Conservation (phyloP, 192 early-diverging fungal genomes). For the Coemansia sp. region DNA sequence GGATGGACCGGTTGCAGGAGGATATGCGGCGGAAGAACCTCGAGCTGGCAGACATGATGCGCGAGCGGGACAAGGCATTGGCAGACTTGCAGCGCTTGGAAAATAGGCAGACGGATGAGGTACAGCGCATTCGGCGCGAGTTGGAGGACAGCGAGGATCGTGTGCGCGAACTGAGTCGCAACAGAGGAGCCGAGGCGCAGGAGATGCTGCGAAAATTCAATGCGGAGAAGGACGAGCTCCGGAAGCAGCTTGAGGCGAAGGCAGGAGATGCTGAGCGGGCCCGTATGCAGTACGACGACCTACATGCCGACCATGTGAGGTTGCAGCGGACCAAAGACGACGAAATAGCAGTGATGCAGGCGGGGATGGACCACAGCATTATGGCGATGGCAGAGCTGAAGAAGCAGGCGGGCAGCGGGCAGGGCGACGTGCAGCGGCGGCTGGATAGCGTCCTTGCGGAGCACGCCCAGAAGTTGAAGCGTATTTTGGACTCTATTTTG, state of each 20-base stretch:
- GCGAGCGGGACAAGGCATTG: constrained; percentile 83
- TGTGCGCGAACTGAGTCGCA: constrained; percentile 72
- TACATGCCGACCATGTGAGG: constrained; percentile 36
- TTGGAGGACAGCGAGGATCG: constrained; percentile 74
- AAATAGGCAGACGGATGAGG: constrained; percentile 79
- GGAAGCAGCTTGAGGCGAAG: constrained; percentile 55
- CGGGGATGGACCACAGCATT: constrained; percentile 80
- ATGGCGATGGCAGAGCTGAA: constrained; percentile 70
- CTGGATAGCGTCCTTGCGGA: constrained; percentile 64
- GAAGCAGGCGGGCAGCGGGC: constrained; percentile 52
- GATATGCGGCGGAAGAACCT: constrained; percentile 74
- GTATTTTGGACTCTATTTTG: constrained; percentile 84
- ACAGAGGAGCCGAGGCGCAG: constrained; percentile 82
- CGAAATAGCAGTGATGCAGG: constrained; percentile 74
- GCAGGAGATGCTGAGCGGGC: constrained; percentile 35
- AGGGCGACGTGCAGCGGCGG: constrained; percentile 60
- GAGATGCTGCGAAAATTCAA: constrained; percentile 79
- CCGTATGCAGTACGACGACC: constrained; percentile 46
- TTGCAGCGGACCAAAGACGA: constrained; percentile 64
- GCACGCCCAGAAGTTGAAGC: constrained; percentile 66
- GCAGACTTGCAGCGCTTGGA: constrained; percentile 79
- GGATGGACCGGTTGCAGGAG: constrained; percentile 76
- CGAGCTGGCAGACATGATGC: constrained; percentile 84
- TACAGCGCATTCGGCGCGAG: constrained; percentile 75
- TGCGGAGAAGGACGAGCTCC: constrained; percentile 79